phyloP scores from a whole-genome alignment of 1,284 basidiomycete species.

The Fomes fomentarius region DNA sequence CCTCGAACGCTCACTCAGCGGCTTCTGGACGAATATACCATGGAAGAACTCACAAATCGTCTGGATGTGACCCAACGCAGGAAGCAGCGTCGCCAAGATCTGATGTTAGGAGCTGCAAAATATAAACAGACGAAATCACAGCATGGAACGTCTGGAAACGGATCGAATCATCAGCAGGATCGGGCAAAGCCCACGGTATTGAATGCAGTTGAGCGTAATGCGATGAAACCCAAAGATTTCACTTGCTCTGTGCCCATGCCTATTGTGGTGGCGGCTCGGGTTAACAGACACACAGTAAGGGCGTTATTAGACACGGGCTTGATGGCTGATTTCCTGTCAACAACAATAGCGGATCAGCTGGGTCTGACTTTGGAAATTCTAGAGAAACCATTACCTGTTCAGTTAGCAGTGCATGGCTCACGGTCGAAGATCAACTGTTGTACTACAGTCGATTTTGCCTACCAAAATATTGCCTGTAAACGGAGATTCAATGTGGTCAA shows the following conservation, averaged over 20 bases:
- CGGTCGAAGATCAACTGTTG: constrained; percentile 9
- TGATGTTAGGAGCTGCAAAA: too few relatives aligned
- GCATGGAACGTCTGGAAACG: too few relatives aligned
- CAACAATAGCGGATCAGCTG: constrained; percentile 6
- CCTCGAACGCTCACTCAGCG: too few relatives aligned
- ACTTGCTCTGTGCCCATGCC: constrained; percentile 2
- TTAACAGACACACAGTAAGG: constrained; percentile 6
- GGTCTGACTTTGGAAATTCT: neutral
- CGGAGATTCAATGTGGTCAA: constrained; percentile 36
- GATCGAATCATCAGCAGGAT: too few relatives aligned
- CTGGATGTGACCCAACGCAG: too few relatives aligned
- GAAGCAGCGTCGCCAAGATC: too few relatives aligned
- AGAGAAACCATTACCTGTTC: constrained; percentile 9
- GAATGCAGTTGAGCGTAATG: constrained; percentile 12
- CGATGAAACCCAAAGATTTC: neutral
- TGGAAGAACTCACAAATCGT: too few relatives aligned
- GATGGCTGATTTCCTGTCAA: constrained; percentile 11
- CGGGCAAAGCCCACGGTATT: too few relatives aligned
- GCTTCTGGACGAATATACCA: too few relatives aligned
- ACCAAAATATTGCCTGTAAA: constrained; percentile 32
- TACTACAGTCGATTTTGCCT: constrained; percentile 15
- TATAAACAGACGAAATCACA: neutral
- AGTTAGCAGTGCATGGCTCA: constrained; percentile 8
- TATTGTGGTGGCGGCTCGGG: neutral
- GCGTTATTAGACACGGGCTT: constrained; percentile 10